These are phyloP conservation scores for Notholithocarpus densiflorus DNA, from an alignment of 306 rosid genomes.

Conservation along the genomic window DNA sequence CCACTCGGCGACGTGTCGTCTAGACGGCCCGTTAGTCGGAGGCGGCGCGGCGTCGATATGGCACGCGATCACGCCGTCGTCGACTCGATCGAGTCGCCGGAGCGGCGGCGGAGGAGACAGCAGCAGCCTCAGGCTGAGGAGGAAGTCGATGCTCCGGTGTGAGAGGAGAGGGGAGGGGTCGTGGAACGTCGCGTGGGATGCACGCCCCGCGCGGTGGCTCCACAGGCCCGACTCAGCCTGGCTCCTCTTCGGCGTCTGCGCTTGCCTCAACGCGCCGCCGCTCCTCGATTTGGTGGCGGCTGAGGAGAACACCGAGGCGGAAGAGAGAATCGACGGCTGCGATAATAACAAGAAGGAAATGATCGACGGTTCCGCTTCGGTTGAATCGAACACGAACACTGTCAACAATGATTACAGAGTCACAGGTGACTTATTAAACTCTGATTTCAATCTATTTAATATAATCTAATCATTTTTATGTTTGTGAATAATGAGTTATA, in stretches of 20 bases:
- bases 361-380: slow-evolving; percentile 7
- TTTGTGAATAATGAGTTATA: too few relatives aligned
- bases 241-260: slow-evolving; percentile 87
- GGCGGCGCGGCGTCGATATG: slow-evolving; percentile 73
- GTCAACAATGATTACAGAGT: slow-evolving; percentile 55
- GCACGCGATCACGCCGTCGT: slow-evolving; percentile 70
- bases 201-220: slow-evolving; percentile 94
- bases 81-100: slow-evolving; percentile 14
- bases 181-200: slow-evolving; percentile 92
- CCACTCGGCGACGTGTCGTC: slow-evolving; percentile 62
- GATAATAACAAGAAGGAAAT: slow-evolving; percentile 22
- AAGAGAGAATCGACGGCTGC: slow-evolving; percentile 16
- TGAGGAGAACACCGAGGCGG: background rate
- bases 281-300: background rate
- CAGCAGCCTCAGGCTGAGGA: slow-evolving; percentile 18
- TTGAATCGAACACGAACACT: slow-evolving; percentile 4
- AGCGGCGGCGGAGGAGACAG: background rate
- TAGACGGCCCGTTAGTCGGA: slow-evolving; percentile 8
- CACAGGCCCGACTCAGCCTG: slow-evolving; percentile 83
- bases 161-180: slow-evolving; percentile 82
- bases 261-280: slow-evolving; percentile 68
- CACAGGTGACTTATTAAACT: slow-evolving; percentile 47
- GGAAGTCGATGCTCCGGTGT: slow-evolving; percentile 35
- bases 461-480: too few relatives aligned
- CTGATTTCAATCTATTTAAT: background rate